Evolutionary conservation across 768 basidiomycete species (phyloP).

Genomic region (Auriscalpium orientale): DNA sequence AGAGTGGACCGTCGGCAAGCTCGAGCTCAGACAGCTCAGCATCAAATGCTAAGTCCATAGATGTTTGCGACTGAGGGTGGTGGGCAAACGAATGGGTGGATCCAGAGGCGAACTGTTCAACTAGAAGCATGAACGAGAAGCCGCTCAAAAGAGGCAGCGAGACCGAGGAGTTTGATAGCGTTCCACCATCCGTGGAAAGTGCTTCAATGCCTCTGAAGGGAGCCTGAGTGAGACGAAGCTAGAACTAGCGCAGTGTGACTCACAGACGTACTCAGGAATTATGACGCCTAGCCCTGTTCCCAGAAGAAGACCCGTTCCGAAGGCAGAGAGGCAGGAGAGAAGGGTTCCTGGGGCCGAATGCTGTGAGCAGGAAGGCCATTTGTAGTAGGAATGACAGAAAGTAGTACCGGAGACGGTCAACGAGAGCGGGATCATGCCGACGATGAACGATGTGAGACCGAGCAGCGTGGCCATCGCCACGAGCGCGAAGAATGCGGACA

Average conservation of each 20-base stretch:
- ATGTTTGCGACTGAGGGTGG: constrained; percentile 22
- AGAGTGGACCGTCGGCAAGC: constrained; percentile 23
- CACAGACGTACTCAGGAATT: constrained; percentile 75
- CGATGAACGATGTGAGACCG: constrained; percentile 54
- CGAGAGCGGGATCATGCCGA: constrained; percentile 71
- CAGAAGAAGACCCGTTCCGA: constrained; percentile 80
- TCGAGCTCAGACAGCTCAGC: constrained; percentile 56
- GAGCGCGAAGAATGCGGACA: constrained; percentile 33
- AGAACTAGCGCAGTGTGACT: not conserved
- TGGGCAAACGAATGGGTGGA: constrained; percentile 39
- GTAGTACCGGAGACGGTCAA: constrained; percentile 62
- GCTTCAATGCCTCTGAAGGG: constrained; percentile 66
- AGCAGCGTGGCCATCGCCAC: constrained; percentile 53
- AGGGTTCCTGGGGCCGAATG: constrained; percentile 26
- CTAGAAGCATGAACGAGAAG: constrained; percentile 53
- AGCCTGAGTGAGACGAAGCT: not conserved
- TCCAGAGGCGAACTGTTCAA: constrained; percentile 48
- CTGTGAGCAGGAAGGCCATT: not conserved
- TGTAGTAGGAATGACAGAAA: not conserved
- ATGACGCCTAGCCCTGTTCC: constrained; percentile 89
- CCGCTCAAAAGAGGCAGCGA: constrained; percentile 60
- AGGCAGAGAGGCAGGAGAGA: constrained; percentile 39
- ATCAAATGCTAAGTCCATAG: constrained; percentile 45
- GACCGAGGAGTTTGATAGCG: constrained; percentile 24
- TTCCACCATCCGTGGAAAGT: constrained; percentile 22